phyloP scores from a whole-genome alignment of 257 asterid genomes.

The Scutellaria minor region DNA sequence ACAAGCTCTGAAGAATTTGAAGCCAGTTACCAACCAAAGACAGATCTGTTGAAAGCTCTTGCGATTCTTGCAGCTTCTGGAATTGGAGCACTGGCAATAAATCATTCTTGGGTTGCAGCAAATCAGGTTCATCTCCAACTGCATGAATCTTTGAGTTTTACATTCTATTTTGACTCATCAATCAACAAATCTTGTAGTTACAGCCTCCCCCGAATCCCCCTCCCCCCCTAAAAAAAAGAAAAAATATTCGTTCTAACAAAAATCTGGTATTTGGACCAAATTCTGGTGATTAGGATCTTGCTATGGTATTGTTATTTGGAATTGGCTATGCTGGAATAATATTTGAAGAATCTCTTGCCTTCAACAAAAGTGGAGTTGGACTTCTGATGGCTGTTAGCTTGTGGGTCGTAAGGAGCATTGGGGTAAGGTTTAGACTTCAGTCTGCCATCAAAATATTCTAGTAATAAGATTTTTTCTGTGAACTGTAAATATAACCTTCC shows the following conservation, averaged over 20 bases:
- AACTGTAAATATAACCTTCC: background rate
- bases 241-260: background rate
- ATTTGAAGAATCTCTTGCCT: conserved; percentile 96
- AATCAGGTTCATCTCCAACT: conserved; percentile 67
- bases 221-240: background rate
- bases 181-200: background rate
- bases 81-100: conserved; percentile 82
- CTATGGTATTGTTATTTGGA: conserved; percentile 87
- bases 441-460: background rate
- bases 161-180: conserved; percentile 25
- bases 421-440: conserved; percentile 57
- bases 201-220: no score
- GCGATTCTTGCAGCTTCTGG: conserved; percentile 89
- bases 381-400: conserved; percentile 95
- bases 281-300: conserved; percentile 72
- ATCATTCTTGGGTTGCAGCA: conserved; percentile 95
- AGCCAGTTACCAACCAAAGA: conserved; percentile 78
- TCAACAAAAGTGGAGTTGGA: conserved; percentile 98
- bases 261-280: conserved; percentile 29
- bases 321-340: conserved; percentile 93
- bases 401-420: conserved; percentile 94
- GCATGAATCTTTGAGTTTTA: conserved; percentile 22
- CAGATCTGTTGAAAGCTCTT: conserved; percentile 83
- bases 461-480: no score
- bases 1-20: conserved; percentile 73